These are phyloP conservation scores for Tritrichomonas foetus DNA, from an alignment of 208 protist species.

Conservation along the genomic window DNA sequence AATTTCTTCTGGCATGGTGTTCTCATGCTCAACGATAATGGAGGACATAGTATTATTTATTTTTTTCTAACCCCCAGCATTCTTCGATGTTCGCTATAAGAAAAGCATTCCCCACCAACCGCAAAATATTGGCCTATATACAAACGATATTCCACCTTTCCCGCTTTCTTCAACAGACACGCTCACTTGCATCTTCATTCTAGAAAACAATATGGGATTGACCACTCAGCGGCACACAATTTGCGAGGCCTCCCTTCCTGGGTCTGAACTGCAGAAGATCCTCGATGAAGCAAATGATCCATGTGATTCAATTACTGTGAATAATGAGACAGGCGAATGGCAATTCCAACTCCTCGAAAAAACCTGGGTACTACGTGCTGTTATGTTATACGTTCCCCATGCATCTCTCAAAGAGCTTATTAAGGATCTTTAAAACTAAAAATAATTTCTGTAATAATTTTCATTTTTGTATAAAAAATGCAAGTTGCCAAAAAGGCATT, in stretches of 20 bases:
- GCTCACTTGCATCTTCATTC: not conserved
- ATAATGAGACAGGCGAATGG: conserved; percentile 28
- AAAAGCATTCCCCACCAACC: not conserved
- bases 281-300: not conserved
- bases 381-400: not conserved
- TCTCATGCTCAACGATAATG: not conserved
- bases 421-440: not conserved
- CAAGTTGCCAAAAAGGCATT: no score
- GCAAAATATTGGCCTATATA: not conserved
- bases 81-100: conserved; percentile 27
- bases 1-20: not conserved
- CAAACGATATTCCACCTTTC: conserved; percentile 37
- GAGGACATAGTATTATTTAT: not conserved
- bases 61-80: not conserved
- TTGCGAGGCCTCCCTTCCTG: not conserved
- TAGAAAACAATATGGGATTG: not conserved
- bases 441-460: no score
- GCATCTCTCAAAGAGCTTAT: not conserved
- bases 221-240: not conserved
- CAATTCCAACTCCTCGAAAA: not conserved
- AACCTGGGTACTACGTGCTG: not conserved
- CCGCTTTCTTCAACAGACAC: conserved; percentile 31
- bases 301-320: not conserved
- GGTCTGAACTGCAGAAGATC: not conserved
- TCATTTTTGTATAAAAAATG: no score